Conservation (phyloP, 2,329 filamentous ascomycete species). For the Diaporthe sp. region DNA sequence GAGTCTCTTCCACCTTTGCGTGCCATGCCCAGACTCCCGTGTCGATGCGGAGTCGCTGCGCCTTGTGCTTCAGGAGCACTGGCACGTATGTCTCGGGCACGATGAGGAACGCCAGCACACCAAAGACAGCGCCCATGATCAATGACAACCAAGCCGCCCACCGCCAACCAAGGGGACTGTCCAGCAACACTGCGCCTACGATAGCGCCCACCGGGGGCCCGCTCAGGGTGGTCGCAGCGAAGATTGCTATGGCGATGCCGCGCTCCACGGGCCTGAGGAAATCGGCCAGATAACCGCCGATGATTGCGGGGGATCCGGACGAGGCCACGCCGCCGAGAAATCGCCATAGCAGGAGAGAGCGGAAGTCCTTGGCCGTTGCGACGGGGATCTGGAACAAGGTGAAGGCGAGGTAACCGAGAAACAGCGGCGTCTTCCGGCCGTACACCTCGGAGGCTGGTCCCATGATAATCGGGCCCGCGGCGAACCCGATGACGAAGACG, state of each 20-base stretch:
- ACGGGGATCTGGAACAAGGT: not conserved
- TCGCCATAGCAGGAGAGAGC: not conserved
- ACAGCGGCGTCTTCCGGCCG: not conserved
- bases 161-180: not conserved
- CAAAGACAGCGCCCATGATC: not conserved
- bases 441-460: not conserved
- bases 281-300: not conserved
- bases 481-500: not conserved
- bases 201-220: not conserved
- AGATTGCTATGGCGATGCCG: not conserved
- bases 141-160: not conserved
- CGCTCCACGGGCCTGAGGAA: not conserved
- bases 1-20: not conserved
- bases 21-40: not conserved
- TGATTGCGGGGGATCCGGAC: not conserved
- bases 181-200: not conserved
- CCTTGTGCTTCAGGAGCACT: not conserved
- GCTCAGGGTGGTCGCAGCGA: not conserved
- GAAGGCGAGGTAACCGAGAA: not conserved
- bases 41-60: not conserved
- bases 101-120: not conserved
- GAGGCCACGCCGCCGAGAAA: not conserved
- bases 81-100: not conserved
- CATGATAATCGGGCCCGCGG: not conserved
- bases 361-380: not conserved